A percentile compares a stretch with the other conserved stretches of the same genome.
Conservation (phyloP, 1,284 basidiomycete genomes). For the Hymenochaete sp. region DNA sequence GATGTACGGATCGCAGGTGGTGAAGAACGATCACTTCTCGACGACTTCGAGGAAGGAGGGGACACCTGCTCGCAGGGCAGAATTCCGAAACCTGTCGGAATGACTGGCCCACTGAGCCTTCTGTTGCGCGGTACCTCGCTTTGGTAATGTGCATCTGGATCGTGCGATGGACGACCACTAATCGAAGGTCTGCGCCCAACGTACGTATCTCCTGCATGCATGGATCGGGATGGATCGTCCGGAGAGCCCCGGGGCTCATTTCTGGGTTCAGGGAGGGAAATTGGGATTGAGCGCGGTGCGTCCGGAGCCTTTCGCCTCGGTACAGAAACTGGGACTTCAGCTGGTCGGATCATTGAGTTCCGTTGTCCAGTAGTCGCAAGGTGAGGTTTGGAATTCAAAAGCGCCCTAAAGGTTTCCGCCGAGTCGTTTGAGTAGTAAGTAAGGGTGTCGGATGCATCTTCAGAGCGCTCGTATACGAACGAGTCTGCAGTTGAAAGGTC, state of each 20-base stretch:
- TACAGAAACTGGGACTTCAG: too few species aligned
- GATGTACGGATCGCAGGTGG: conserved; percentile 8
- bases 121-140: conserved; percentile 7
- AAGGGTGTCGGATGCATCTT: conserved; percentile 15
- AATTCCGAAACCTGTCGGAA: conserved; percentile 10
- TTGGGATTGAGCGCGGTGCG: conserved; percentile 4
- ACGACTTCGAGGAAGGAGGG: not conserved
- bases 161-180: too few species aligned
- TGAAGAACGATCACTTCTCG: conserved; percentile 1
- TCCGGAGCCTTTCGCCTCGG: too few species aligned
- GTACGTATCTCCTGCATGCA: too few species aligned
- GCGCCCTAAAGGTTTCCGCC: conserved; percentile 8
- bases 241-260: too few species aligned
- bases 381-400: conserved; percentile 7
- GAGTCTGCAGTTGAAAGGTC: conserved; percentile 5
- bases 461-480: conserved; percentile 18
- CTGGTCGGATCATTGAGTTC: conserved; percentile 3
- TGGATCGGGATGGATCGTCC: too few species aligned
- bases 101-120: conserved; percentile 11
- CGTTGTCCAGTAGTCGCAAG: conserved; percentile 1
- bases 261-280: conserved; percentile 7
- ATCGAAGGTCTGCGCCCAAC: too few species aligned
- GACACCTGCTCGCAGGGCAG: conserved; percentile 14
- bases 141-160: conserved; percentile 7
- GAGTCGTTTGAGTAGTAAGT: conserved; percentile 14